Evolutionary conservation across 2,329 filamentous ascomycete species (phyloP).

Genomic region (Aspergillus thermomutatus): DNA sequence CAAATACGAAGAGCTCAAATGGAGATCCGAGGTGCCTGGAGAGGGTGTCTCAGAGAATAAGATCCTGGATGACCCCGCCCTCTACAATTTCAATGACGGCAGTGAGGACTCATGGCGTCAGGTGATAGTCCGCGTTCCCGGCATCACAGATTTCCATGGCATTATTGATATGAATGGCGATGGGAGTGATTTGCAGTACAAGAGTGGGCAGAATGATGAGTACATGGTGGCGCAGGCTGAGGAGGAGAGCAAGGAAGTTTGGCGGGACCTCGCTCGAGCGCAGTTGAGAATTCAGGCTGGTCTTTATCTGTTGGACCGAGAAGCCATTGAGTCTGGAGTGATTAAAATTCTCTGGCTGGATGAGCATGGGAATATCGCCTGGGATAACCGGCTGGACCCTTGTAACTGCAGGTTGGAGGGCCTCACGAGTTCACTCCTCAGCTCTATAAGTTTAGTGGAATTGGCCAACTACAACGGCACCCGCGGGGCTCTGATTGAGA

Average conservation of each 20-base stretch:
- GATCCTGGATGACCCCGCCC: background rate
- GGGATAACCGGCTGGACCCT: background rate
- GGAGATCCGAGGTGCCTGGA: background rate
- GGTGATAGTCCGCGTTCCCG: background rate
- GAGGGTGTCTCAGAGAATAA: background rate
- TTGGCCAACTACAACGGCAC: background rate
- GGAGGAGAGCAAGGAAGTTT: background rate
- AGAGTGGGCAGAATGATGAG: background rate
- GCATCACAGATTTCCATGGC: background rate
- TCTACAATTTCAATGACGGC: background rate
- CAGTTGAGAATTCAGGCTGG: background rate
- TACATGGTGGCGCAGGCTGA: background rate
- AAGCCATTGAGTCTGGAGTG: background rate
- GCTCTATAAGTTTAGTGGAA: background rate
- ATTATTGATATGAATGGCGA: background rate
- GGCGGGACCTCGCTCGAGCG: background rate
- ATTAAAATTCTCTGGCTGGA: background rate
- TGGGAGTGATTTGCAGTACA: background rate
- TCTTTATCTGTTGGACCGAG: background rate
- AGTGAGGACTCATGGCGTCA: background rate
- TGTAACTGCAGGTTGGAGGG: background rate
- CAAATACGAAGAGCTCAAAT: background rate
- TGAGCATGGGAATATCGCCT: background rate
- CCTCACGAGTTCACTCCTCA: background rate
- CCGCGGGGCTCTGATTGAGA: background rate